Conservation (phyloP, 2,329 filamentous ascomycete species). For the Neurospora crassa region DNA sequence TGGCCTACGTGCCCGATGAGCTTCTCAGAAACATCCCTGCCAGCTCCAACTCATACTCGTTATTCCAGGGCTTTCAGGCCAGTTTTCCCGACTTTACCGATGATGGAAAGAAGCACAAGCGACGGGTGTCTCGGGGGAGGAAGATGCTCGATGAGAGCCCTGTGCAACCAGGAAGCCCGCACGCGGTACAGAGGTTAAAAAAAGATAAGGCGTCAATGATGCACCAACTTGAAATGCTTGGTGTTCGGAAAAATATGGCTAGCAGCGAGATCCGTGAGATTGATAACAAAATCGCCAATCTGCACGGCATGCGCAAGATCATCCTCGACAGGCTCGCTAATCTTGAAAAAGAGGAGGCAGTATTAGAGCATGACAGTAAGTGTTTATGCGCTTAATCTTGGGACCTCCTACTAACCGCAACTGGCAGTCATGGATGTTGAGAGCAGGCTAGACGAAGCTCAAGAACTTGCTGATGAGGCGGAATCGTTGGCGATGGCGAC, state of each 20-base stretch:
- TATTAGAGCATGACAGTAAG: slow-evolving; percentile 81
- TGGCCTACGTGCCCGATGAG: slow-evolving; percentile 83
- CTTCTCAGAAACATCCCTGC: slow-evolving; percentile 84
- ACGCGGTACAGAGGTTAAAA: slow-evolving; percentile 63
- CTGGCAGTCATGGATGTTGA: slow-evolving; percentile 54
- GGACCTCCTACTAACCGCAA: slow-evolving; percentile 6
- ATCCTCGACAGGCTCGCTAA: slow-evolving; percentile 78
- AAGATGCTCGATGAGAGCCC: slow-evolving; percentile 63
- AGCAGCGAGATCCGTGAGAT: slow-evolving; percentile 94
- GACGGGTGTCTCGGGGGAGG: slow-evolving; percentile 63
- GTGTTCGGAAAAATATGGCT: slow-evolving; percentile 93
- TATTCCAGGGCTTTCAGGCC: slow-evolving; percentile 95
- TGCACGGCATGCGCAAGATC: slow-evolving; percentile 86
- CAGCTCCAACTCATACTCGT: slow-evolving; percentile 73
- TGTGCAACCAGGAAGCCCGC: slow-evolving; percentile 44
- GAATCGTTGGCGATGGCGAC: slow-evolving; percentile 44
- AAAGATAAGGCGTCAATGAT: slow-evolving; percentile 71
- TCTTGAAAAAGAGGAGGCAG: slow-evolving; percentile 81
- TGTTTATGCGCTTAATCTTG: slow-evolving; percentile 9
- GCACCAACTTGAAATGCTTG: slow-evolving; percentile 83
- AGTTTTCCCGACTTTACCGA: slow-evolving; percentile 66
- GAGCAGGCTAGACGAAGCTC: slow-evolving; percentile 50
- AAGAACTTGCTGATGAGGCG: slow-evolving; percentile 48
- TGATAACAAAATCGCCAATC: slow-evolving; percentile 90
- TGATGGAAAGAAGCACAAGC: slow-evolving; percentile 59